Evolutionary conservation across 257 asterid genomes (phyloP), one percentile per base, ranked within the genome.

Genomic region (Solanum boliviense): DNA sequence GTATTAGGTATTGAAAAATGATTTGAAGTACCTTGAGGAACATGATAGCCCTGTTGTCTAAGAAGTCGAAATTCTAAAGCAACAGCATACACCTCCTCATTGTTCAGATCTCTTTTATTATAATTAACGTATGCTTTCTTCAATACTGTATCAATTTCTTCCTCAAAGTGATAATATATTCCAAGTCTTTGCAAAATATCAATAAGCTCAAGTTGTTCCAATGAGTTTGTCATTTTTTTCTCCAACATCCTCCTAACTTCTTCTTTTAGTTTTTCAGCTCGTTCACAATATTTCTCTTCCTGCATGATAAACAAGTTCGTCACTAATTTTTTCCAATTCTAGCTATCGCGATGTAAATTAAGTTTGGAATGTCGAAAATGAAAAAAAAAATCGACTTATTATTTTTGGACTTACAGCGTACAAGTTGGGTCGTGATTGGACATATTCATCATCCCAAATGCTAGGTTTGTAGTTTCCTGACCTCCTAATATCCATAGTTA

Each of bases 131-230:
- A 58, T 16, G 87, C 82, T 41, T 39, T 35, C 60, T 85, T 74
- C 87, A 90, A 62, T 13, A 87, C 76, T 27, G 8, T 52, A 48
- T 88, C 84, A 16, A 86, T 67, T 67, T 88, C 88, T 72, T 79
- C 58, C 31, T 89, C 76, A 87, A 92, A 93, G 85, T 90, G 93
- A 88, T 92, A 67, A 21, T 90, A 88, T 81, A 94, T 76, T 15
- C 89, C 90, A 12, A 93, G 93, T 90, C 94, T 91, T 68, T 89
- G 94, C 90, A 94, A 70, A 46, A 18, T 87, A 72, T 93, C 93
- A 76, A 94, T 85, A 20, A 94, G 89, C 88, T 91, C 91, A 7
- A 94, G 92, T 29, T 86, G 94, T 31, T 88, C 91, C 29, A 89
- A 39, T 6, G 68, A 86, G 21, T 86, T 9, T 44, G 7, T 89